Evolutionary conservation across 2,329 filamentous ascomycete species (phyloP), one percentile per base, ranked within the genome.

Genomic region (Niveomyces coronatus): DNA sequence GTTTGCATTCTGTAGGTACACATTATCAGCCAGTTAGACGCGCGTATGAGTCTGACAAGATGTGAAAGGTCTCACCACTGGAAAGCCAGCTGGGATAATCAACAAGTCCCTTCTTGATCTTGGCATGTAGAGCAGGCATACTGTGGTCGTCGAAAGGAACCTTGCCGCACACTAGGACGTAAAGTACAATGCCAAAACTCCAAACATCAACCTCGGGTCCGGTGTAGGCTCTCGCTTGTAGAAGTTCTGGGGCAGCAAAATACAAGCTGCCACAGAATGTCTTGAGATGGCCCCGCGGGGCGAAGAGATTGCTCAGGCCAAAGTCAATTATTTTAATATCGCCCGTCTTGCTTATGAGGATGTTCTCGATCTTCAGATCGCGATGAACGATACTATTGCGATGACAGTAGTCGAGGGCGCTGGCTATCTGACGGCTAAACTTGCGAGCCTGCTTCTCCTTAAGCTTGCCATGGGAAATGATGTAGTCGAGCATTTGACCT

Each of bases 271-370:
- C 91, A 53, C 91, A 98, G 54, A 96, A 98, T 0, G 91, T 98
- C 64, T 94, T 95, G 41, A 96, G 71, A 45, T 93, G 81, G 44
- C 74, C 76, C 31, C 80, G 72, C 1, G 91, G 91, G 6, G 86
- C 81, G 60, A 95, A 98, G 4, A 96, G 74, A 53, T 98, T 98
- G 66, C 89, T 96, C 39, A 98, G 70, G 20, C 89, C 91, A 58
- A 98, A 98, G 57, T 98, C 91, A 49, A 98, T 98, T 52, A 98
- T 96, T 58, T 96, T 96, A 62, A 98, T 98, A 56, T 98, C 91
- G 28, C 91, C 91, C 2, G 85, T 95, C 68, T 96, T 96, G 70
- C 87, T 95, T 64, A 98, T 98, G 44, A 98, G 74, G 39, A 98
- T 98, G 56, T 98, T 98, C 61, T 96, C 91, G 49, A 98, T 98